Base-by-base conservation (phyloP, 208 protist species). In the Acanthamoeba polyphaga region DNA sequence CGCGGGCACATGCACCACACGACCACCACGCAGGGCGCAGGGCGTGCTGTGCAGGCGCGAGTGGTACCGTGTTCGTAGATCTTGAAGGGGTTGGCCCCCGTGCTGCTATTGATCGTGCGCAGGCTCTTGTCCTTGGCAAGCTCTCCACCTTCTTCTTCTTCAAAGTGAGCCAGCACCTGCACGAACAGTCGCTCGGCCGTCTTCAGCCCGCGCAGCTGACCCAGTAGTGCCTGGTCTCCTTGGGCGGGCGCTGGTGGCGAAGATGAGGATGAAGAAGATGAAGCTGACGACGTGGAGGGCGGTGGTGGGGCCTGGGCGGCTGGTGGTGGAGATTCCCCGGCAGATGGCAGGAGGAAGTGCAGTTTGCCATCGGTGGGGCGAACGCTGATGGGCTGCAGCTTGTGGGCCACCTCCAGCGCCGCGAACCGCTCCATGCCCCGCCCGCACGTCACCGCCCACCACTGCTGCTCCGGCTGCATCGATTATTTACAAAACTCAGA, bases 361-460 rank as follows among this genome's bases (percentile, higher is more conserved):
- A 93, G 66, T 19, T 78, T 93, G 70, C 88, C 88, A 32, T 93
- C 70, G 32, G 66, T 60, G 49, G 70, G 38, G n/a, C n/a, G 66
- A 15, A 58, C 72, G 34, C 15, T 12, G 13, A 72, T 10, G 43
- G 88, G 88, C 49, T 32, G 19, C 88, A 93, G 64, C 51, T 93
- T 93, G 38, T 93, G 64, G 8, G 27, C 4, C 10, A 93, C 70
- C 64, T 93, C 88, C 64, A 72, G 49, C 43, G 34, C 70, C 22
- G 88, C 88, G 53, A 93, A 93, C 24, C 49, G 88, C 64, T 93
- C 88, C 88, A 78, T 93, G 19, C 88, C 88, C 12, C 88, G 88
- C n/a, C 88, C 88, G 29, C 66, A 62, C 53, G 88, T 93, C 32
- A 93, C 64, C 51, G 53, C 80, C 80, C 80, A 88, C 80, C 80